Evolutionary conservation across 202 grass and related monocot species (phyloP).

Genomic region (Digitaria exilis): DNA sequence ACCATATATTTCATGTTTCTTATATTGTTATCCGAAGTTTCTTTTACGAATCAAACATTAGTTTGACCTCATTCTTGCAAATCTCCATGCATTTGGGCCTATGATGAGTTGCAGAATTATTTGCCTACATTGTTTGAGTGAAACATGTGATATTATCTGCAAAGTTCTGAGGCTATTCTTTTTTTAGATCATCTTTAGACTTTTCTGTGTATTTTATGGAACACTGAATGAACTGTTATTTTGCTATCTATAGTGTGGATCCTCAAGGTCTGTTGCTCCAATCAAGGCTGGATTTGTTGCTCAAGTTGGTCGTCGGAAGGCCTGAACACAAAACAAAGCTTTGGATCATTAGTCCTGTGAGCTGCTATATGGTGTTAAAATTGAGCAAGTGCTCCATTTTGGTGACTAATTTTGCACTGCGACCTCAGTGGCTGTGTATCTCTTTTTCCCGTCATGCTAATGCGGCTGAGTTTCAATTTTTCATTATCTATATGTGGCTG

Average conservation of each 20-base stretch:
- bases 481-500: not conserved
- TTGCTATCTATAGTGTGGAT: constrained; percentile 66
- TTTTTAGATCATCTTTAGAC: not conserved
- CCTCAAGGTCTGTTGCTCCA: constrained; percentile 84
- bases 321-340: constrained; percentile 30
- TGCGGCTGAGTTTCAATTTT: constrained; percentile 5
- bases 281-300: constrained; percentile 96
- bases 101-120: constrained; percentile 29
- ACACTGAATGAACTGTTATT: not conserved
- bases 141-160: constrained; percentile 31
- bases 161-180: constrained; percentile 5
- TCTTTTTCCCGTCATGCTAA: constrained; percentile 7
- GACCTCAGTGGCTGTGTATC: not conserved
- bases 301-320: constrained; percentile 61
- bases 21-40: not conserved
- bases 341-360: not conserved
- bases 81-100: not conserved
- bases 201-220: not conserved
- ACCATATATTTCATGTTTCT: not conserved
- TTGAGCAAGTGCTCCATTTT: not conserved
- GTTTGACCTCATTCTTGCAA: not conserved
- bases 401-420: constrained; percentile 26
- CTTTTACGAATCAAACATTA: not conserved
- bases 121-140: constrained; percentile 45
- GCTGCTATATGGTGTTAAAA: not conserved